phyloP scores from a whole-genome alignment of 169 alveolate species.

The Plasmodium gonderi region DNA sequence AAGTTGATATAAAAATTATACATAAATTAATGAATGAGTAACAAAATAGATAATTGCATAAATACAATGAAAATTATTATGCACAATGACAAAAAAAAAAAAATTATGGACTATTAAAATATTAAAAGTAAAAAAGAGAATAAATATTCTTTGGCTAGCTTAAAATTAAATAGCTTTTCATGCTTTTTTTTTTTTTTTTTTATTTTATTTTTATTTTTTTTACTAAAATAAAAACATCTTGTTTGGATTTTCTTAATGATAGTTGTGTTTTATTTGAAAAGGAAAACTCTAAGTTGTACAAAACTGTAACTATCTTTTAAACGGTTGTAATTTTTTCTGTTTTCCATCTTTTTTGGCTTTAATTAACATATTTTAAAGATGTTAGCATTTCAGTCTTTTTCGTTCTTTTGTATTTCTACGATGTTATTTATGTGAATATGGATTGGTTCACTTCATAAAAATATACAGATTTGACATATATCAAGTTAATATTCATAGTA shows the following conservation, averaged over 20 bases:
- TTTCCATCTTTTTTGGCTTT: neutral
- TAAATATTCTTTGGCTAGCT: neutral
- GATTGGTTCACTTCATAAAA: neutral
- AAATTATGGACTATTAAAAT: neutral
- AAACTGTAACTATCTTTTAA: neutral
- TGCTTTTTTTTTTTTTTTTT: neutral
- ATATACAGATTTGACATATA: neutral
- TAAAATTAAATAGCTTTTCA: conserved; percentile 8
- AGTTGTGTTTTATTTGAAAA: neutral
- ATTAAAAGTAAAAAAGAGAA: conserved; percentile 7
- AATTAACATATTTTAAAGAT: neutral
- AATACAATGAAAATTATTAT: neutral
- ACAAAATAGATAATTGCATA: conserved; percentile 1
- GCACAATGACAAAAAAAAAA: conserved; percentile 1
- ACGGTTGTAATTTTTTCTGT: neutral
- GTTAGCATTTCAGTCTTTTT: neutral
- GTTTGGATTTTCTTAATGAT: neutral
- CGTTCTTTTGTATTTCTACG: neutral
- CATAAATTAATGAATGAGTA: neutral
- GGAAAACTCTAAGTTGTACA: neutral
- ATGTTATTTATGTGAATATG: neutral
- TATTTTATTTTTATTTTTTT: too few relatives aligned
- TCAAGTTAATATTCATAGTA: neutral
- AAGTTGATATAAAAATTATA: neutral
- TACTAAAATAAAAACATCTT: neutral